phyloP scores from a whole-genome alignment of 805 yeast genomes.

The Nakazawaea molendinolei region DNA sequence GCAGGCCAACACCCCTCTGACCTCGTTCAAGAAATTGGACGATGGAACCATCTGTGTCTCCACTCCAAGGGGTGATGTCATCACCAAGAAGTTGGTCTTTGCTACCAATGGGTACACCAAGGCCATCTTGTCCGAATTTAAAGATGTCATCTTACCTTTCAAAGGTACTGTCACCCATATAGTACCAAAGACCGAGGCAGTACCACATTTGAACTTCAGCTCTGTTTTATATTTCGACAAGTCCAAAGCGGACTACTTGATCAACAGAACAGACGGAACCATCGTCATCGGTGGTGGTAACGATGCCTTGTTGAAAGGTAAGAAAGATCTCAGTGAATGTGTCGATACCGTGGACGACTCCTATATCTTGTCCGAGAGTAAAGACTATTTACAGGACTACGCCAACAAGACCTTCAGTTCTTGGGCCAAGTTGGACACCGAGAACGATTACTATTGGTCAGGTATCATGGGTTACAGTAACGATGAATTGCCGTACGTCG shows the following conservation, averaged over 20 bases:
- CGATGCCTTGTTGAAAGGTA: constrained; percentile 1
- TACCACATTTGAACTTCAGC: constrained; percentile 25
- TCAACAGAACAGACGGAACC: constrained; percentile 32
- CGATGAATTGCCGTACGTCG: constrained; percentile 16
- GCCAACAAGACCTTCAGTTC: constrained; percentile 8
- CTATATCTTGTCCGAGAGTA: constrained; percentile 6
- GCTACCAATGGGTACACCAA: constrained; percentile 26
- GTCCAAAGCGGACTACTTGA: constrained; percentile 22
- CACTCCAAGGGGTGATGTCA: constrained; percentile 25
- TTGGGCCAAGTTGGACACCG: constrained; percentile 11
- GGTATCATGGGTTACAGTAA: constrained; percentile 16
- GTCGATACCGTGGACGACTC: constrained; percentile 13
- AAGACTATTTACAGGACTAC: constrained; percentile 11
- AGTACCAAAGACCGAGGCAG: constrained; percentile 13
- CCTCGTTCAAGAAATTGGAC: constrained; percentile 16
- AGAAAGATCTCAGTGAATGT: background rate
- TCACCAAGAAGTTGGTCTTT: constrained; percentile 26
- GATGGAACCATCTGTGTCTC: constrained; percentile 25
- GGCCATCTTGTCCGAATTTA: constrained; percentile 16
- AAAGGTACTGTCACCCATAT: constrained; percentile 23
- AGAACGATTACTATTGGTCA: constrained; percentile 12
- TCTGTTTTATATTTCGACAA: constrained; percentile 18
- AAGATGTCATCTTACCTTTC: constrained; percentile 21
- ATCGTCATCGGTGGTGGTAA: constrained; percentile 28
- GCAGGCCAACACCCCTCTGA: constrained; percentile 36